These are phyloP conservation scores for Laburnicola sp. DNA, from an alignment of 2,329 filamentous ascomycete species.

Conservation along the genomic window DNA sequence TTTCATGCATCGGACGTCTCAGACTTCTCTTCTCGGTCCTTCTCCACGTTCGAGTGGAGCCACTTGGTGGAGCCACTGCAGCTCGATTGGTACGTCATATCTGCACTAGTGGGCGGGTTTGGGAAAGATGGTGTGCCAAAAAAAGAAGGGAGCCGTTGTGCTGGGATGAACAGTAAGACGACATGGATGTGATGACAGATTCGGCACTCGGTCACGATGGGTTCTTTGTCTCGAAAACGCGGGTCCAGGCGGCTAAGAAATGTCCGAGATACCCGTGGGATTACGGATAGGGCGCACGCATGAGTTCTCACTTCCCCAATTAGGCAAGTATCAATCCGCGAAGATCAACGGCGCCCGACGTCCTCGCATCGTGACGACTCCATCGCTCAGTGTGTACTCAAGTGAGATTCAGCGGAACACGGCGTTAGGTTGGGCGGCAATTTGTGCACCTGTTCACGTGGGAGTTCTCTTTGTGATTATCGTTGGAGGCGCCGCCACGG, in stretches of 20 bases:
- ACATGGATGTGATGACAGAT: conserved; percentile 21
- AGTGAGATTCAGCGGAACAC: conserved; percentile 1
- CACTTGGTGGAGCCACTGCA: no score
- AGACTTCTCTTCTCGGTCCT: conserved; percentile 18
- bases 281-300: conserved; percentile 14
- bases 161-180: conserved; percentile 2
- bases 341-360: conserved; percentile 3
- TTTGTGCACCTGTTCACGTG: conserved; percentile 15
- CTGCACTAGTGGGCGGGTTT: conserved; percentile 11
- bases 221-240: conserved; percentile 24
- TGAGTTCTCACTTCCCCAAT: conserved; percentile 8
- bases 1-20: conserved; percentile 36
- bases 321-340: conserved; percentile 23
- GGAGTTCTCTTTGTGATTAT: conserved; percentile 23
- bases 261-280: conserved; percentile 27
- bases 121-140: conserved; percentile 19
- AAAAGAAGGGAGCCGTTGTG: conserved; percentile 11
- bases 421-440: conserved; percentile 20
- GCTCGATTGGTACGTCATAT: conserved; percentile 26
- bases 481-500: conserved; percentile 27
- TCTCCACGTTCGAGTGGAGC: conserved; percentile 14
- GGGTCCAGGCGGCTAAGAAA: conserved; percentile 17
- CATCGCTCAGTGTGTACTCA: neutral
- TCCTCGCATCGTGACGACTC: conserved; percentile 10
- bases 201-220: conserved; percentile 15